Evolutionary conservation across 2,329 filamentous ascomycete species (phyloP).

Genomic region (Xylariaceae sp.): DNA sequence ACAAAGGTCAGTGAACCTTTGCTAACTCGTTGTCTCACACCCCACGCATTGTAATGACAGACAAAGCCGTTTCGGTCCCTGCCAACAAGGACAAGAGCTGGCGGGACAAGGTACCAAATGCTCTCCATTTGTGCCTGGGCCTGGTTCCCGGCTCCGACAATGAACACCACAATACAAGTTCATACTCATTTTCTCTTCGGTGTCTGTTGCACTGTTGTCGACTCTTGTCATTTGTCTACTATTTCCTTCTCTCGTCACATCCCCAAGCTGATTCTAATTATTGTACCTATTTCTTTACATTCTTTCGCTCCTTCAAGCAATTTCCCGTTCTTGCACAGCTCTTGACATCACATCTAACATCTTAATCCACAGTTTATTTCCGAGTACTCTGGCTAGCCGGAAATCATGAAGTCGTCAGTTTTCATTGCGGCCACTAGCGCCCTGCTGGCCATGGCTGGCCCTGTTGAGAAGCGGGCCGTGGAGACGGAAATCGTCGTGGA

Average conservation of each 20-base stretch:
- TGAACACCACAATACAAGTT: slow-evolving; percentile 6
- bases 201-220: neutral
- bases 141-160: slow-evolving; percentile 6
- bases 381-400: slow-evolving; percentile 7
- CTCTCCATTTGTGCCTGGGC: neutral
- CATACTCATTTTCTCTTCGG: neutral
- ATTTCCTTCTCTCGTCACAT: no score
- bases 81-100: slow-evolving; percentile 1
- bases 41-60: no score
- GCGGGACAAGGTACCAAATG: slow-evolving; percentile 4
- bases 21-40: no score
- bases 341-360: slow-evolving; percentile 5
- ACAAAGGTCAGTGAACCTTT: no score
- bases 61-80: neutral
- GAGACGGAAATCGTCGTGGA: slow-evolving; percentile 31
- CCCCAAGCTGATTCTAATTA: no score
- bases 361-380: slow-evolving; percentile 11
- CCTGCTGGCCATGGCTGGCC: slow-evolving; percentile 30
- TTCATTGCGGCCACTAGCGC: slow-evolving; percentile 32
- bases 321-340: no score
- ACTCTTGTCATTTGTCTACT: no score
- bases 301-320: slow-evolving; percentile 9
- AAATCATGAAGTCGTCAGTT: slow-evolving; percentile 38
- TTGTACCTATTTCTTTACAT: slow-evolving; percentile 12
- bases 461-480: slow-evolving; percentile 30